These are phyloP conservation scores for Alliaria petiolata DNA, from an alignment of 345 rosid species.

Conservation along the genomic window DNA sequence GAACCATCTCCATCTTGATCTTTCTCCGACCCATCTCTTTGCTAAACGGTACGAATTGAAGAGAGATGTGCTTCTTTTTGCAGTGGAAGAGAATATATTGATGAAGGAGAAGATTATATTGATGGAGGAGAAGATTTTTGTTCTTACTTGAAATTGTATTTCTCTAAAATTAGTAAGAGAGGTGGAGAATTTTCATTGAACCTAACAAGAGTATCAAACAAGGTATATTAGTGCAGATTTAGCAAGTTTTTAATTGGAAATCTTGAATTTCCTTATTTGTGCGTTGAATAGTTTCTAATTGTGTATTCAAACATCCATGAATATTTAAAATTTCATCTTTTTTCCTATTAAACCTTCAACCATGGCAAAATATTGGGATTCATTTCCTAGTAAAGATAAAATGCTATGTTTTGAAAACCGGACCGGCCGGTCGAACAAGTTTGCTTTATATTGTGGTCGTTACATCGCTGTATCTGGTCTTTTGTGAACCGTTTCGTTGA, in stretches of 20 bases:
- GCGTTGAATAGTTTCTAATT: conserved; percentile 20
- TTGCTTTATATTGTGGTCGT: no score
- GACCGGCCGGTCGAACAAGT: no score
- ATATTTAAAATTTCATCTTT: background rate
- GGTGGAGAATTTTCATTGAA: conserved; percentile 17
- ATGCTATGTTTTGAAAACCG: no score
- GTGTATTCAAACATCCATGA: conserved; percentile 16
- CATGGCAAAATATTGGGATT: background rate
- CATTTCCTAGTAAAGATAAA: no score
- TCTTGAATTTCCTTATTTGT: conserved; percentile 21
- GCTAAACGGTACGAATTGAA: background rate
- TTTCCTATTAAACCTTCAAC: background rate
- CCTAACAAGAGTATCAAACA: conserved; percentile 18
- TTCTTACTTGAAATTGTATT: background rate
- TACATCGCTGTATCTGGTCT: no score
- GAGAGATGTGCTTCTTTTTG: background rate
- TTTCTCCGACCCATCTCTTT: conserved; percentile 55
- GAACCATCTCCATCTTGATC: conserved; percentile 61
- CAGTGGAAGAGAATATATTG: conserved; percentile 6
- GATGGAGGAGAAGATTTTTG: background rate
- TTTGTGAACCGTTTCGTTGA: no score
- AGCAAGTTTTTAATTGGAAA: conserved; percentile 29
- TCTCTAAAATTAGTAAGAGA: conserved; percentile 9
- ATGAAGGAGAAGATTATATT: background rate
- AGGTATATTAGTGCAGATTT: conserved; percentile 8